phyloP scores from a whole-genome alignment of 1,284 basidiomycete genomes.

The Moesziomyces parantarcticus region DNA sequence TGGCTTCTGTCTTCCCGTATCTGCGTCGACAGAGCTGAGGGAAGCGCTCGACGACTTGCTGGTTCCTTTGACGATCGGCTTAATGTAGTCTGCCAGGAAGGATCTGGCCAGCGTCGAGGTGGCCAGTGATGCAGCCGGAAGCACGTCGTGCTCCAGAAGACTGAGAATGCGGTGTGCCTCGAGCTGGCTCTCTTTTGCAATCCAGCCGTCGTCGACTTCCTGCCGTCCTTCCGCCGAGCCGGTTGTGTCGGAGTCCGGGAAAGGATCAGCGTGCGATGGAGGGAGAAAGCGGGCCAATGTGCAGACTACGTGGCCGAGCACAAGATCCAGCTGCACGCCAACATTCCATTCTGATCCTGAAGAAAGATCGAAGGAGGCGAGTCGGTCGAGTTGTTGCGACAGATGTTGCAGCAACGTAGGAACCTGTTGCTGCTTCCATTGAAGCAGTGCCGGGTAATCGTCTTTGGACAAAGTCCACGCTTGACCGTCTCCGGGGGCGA shows the following conservation, averaged over 20 bases:
- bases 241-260: not conserved
- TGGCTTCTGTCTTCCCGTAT: constrained; percentile 21
- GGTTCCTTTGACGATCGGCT: constrained; percentile 29
- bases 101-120: constrained; percentile 8
- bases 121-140: not conserved
- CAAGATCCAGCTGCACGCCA: constrained; percentile 4
- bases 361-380: not conserved
- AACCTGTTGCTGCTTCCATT: constrained; percentile 32
- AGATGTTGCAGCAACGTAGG: constrained; percentile 10
- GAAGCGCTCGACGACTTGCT: constrained; percentile 16
- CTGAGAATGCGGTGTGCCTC: not conserved
- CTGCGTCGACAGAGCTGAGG: constrained; percentile 12
- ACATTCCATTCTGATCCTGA: too few relatives aligned
- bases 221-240: not conserved
- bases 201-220: constrained; percentile 20
- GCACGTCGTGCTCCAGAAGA: not conserved
- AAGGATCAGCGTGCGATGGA: not conserved
- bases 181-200: not conserved
- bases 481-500: constrained; percentile 26
- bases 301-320: constrained; percentile 24
- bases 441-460: constrained; percentile 20
- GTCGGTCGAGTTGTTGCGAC: not conserved
- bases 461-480: constrained; percentile 27
- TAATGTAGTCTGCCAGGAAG: constrained; percentile 30
- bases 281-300: constrained; percentile 15